Conservation (phyloP, 1,284 basidiomycete genomes). For the Apiotrichum siamense region DNA sequence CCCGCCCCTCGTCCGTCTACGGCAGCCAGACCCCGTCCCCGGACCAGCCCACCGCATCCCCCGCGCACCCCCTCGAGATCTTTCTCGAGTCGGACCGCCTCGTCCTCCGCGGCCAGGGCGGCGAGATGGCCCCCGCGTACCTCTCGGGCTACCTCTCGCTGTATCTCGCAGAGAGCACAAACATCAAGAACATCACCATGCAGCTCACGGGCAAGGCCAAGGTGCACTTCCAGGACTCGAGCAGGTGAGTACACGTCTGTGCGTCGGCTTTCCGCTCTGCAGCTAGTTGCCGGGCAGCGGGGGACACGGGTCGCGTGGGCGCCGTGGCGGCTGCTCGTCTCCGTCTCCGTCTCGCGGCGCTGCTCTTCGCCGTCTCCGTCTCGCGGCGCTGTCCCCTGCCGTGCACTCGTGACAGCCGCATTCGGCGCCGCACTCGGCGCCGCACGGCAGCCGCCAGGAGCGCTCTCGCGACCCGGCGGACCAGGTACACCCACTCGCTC, state of each 20-base stretch:
- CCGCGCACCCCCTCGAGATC: constrained; percentile 58
- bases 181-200: constrained; percentile 78
- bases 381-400: no score
- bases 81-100: constrained; percentile 64
- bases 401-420: no score
- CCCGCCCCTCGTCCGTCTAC: neutral
- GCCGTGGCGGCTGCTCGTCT: no score
- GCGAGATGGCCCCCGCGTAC: constrained; percentile 69
- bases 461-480: no score
- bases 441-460: no score
- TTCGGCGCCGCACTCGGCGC: no score
- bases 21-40: neutral
- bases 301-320: no score
- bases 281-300: no score
- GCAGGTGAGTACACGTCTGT: constrained; percentile 59
- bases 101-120: constrained; percentile 68
- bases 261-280: no score
- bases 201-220: constrained; percentile 75
- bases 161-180: constrained; percentile 68
- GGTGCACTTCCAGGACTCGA: constrained; percentile 58
- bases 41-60: neutral
- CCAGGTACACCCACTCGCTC: no score
- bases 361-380: no score
- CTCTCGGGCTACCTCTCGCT: constrained; percentile 65
- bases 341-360: no score